Evolutionary conservation across 1,284 basidiomycete genomes (phyloP).

Genomic region (Pseudomicrostroma phylloplanum): DNA sequence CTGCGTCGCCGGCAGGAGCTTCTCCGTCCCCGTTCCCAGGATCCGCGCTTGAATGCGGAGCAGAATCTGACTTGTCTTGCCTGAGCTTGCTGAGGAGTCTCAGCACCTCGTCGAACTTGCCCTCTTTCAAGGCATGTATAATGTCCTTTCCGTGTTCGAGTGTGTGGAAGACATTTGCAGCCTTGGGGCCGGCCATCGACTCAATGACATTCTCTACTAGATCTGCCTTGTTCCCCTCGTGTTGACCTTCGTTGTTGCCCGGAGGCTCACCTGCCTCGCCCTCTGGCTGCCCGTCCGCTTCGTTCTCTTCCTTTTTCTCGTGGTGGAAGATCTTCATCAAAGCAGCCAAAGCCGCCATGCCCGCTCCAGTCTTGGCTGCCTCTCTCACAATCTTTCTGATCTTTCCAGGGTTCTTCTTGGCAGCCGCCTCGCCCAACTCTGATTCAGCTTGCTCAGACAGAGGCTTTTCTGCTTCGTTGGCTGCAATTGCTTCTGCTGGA

Average conservation of each 20-base stretch:
- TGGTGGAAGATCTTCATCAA: conserved; percentile 19
- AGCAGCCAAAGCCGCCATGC: conserved; percentile 28
- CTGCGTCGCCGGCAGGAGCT: background rate
- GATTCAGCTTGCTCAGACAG: background rate
- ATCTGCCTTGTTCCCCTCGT: no score
- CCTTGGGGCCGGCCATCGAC: background rate
- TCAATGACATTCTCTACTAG: background rate
- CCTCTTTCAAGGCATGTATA: no score
- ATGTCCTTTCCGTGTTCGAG: no score
- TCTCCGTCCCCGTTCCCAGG: background rate
- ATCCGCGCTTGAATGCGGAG: background rate
- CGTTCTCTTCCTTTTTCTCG: conserved; percentile 10
- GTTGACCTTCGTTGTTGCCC: no score
- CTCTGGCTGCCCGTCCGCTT: conserved; percentile 19
- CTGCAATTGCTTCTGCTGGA: no score
- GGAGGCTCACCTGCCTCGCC: background rate
- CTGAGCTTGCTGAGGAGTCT: background rate
- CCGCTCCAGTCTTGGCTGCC: conserved; percentile 26
- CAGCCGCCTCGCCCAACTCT: conserved; percentile 17
- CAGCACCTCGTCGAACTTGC: background rate
- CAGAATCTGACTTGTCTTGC: background rate
- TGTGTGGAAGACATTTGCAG: background rate
- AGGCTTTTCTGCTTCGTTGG: no score
- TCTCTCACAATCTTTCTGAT: conserved; percentile 22
- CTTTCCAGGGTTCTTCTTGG: conserved; percentile 19